Evolutionary conservation across 2,329 filamentous ascomycete species (phyloP).

Genomic region (Zasmidium citrigriseum): DNA sequence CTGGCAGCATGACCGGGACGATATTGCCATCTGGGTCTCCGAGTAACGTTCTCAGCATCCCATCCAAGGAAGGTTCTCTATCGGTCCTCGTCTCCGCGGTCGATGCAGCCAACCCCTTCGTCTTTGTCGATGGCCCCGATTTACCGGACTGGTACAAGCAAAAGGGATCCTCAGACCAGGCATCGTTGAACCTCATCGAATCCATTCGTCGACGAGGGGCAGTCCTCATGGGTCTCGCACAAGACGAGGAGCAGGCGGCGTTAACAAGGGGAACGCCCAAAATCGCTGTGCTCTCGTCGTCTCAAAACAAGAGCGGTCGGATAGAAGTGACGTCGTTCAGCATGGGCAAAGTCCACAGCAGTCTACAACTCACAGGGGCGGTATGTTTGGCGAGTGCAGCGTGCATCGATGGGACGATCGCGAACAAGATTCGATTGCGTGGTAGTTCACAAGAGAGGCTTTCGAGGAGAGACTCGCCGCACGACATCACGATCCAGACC

Average conservation of each 20-base stretch:
- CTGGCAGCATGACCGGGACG: slow-evolving; percentile 24
- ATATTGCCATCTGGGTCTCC: slow-evolving; percentile 20
- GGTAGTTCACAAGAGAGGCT: neutral
- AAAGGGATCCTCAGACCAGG: neutral
- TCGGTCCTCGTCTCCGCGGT: slow-evolving; percentile 16
- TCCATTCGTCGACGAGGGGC: slow-evolving; percentile 21
- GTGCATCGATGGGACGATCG: slow-evolving; percentile 33
- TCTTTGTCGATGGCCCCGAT: slow-evolving; percentile 15
- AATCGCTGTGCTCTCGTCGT: slow-evolving; percentile 23
- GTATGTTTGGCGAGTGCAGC: slow-evolving; percentile 34
- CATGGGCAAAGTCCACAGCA: slow-evolving; percentile 37
- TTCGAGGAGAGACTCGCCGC: slow-evolving; percentile 2
- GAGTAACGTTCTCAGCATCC: slow-evolving; percentile 18
- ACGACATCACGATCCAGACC: slow-evolving; percentile 15
- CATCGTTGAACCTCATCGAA: slow-evolving; percentile 21
- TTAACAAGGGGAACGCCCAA: slow-evolving; percentile 26
- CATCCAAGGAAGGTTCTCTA: neutral
- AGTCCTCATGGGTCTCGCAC: slow-evolving; percentile 23
- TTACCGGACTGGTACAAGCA: slow-evolving; percentile 12
- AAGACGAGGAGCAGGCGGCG: slow-evolving; percentile 22
- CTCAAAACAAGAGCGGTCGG: slow-evolving; percentile 10
- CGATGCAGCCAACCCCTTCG: slow-evolving; percentile 27
- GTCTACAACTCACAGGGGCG: slow-evolving; percentile 37
- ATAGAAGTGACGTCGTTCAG: slow-evolving; percentile 31
- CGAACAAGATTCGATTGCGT: slow-evolving; percentile 16